Evolutionary conservation across 2,329 filamentous ascomycete species (phyloP).

Genomic region (Zasmidium angulare): DNA sequence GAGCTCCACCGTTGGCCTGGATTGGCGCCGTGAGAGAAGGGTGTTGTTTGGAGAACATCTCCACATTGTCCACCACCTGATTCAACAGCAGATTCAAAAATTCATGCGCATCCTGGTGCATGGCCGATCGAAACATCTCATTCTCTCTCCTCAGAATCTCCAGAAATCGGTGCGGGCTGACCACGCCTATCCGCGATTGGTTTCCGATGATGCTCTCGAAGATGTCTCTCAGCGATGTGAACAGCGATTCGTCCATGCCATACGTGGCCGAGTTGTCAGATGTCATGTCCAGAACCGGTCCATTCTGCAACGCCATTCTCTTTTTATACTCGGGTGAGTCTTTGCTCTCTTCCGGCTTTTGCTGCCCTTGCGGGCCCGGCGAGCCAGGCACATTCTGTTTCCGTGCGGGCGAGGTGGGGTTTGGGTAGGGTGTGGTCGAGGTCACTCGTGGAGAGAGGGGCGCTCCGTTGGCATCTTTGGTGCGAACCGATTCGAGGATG

Average conservation of each 20-base stretch:
- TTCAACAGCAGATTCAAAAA: constrained; percentile 95
- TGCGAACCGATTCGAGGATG: constrained; percentile 67
- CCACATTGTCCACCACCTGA: constrained; percentile 90
- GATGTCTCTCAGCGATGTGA: constrained; percentile 92
- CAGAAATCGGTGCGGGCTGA: constrained; percentile 88
- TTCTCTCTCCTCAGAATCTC: constrained; percentile 93
- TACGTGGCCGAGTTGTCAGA: constrained; percentile 78
- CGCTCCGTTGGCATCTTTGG: constrained; percentile 29
- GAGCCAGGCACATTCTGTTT: constrained; percentile 56
- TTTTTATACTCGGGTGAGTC: constrained; percentile 98
- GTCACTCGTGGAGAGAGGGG: constrained; percentile 37
- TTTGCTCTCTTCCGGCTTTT: constrained; percentile 84
- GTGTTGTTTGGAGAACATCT: constrained; percentile 73
- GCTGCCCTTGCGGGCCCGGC: constrained; percentile 53
- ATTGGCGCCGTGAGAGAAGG: constrained; percentile 37
- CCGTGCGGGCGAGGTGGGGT: constrained; percentile 35
- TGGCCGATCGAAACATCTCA: constrained; percentile 93
- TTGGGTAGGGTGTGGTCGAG: constrained; percentile 37
- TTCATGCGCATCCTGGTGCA: constrained; percentile 98
- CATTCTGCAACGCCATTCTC: constrained; percentile 85
- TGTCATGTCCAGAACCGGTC: constrained; percentile 81
- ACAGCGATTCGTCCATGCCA: constrained; percentile 91
- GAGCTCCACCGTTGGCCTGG: constrained; percentile 27
- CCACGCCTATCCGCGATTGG: constrained; percentile 77
- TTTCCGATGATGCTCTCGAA: constrained; percentile 87